Base-by-base conservation (phyloP, 1,139 yeast species). In the Protomyces lactucae-debilis region DNA sequence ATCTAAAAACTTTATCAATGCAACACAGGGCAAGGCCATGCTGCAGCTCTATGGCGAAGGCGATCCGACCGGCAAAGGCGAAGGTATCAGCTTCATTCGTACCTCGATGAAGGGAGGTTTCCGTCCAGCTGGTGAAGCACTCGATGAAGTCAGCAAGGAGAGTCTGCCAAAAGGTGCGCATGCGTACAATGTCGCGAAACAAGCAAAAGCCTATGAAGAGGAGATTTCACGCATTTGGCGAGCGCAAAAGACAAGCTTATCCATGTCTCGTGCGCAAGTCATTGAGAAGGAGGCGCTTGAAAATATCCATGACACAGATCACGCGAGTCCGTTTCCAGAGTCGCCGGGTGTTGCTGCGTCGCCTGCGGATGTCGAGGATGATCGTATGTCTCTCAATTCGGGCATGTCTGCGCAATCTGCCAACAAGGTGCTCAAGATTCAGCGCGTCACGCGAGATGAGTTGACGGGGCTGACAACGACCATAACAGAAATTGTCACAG, bases 11-110 rank as follows among this genome's bases (percentile, higher is more conserved):
- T 95, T 95, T 72, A 85, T 92, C 67, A 88, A 86, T 73, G 95
- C 99, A 5, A 92, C 96, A 40, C 98, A 92, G 73, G 95, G 97
- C 65, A 92, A 95, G 72, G 95, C 97, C 0, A 93, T 93, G 98
- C 80, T 95, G 56, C 97, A 92, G 72, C 82, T 95, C 51, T 91
- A 90, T 72, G 97, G 97, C n/a, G 95, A 87, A 67, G 99, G 98
- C 60, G 99, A 93, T 74, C 96, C 97, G 1, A 86, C 96, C 0
- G 97, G 96, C 40, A 84, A 88, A 68, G 95, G 96, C 0, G 87
- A 89, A 68, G 96, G 95, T 0, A 88, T 88, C 70, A 89, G 96
- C n/a, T 88, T 92, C 71, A 79, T 92, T 69, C 82, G 92, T 68
- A 89, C 97, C 0, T 89, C 98, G 0, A 95, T 93, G 88, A 93